Conservation (phyloP, 2,329 filamentous ascomycete species). For the Ceratocystis cubensis region DNA sequence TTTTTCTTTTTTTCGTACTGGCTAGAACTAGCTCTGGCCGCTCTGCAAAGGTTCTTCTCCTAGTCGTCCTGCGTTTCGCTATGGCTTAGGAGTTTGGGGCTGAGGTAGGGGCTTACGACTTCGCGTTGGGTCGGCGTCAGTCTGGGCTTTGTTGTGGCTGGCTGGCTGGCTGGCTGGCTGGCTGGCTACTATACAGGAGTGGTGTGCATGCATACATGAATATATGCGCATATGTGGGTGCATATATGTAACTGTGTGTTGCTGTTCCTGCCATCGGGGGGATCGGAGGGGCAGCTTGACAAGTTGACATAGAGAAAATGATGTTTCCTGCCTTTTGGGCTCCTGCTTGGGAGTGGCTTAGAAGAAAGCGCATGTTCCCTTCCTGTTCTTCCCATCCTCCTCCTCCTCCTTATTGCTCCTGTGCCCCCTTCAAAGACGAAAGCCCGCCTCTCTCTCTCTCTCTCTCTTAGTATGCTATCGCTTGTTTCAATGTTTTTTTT, state of each 20-base stretch:
- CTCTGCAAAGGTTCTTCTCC: too few relatives aligned
- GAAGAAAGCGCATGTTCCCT: too few relatives aligned
- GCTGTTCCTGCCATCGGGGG: neutral
- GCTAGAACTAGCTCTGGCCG: neutral
- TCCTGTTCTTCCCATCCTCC: too few relatives aligned
- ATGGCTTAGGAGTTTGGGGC: neutral
- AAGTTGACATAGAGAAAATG: slow-evolving; percentile 1
- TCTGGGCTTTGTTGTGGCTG: neutral
- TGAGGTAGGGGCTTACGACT: neutral
- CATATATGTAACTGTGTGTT: neutral
- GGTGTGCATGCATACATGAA: neutral
- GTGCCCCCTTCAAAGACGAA: too few relatives aligned
- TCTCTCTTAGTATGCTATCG: too few relatives aligned
- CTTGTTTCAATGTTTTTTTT: too few relatives aligned
- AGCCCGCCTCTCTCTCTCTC: too few relatives aligned
- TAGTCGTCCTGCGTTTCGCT: too few relatives aligned
- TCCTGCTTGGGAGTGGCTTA: neutral
- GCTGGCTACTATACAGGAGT: neutral
- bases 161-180: neutral
- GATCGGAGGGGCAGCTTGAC: neutral
- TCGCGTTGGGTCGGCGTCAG: too few relatives aligned
- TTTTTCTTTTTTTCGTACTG: neutral
- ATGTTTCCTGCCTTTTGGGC: neutral
- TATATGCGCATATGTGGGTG: neutral
- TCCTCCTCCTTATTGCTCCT: too few relatives aligned